Conservation (phyloP, 1,284 basidiomycete genomes). For the Cerrena zonata region DNA sequence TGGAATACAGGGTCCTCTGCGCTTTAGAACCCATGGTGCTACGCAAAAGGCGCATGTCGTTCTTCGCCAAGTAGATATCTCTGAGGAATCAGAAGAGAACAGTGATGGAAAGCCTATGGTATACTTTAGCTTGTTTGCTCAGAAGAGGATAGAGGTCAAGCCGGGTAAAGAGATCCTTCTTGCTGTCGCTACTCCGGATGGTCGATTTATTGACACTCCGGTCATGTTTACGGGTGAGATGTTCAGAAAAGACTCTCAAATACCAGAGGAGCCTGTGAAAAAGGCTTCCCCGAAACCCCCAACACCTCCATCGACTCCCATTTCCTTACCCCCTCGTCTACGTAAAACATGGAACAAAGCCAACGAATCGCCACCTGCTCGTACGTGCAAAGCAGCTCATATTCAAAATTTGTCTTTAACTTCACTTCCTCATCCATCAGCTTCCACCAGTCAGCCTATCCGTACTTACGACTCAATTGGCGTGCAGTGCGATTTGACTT, state of each 20-base stretch:
- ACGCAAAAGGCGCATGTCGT: slow-evolving; percentile 56
- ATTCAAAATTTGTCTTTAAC: no score
- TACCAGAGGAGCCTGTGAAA: slow-evolving; percentile 4
- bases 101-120: slow-evolving; percentile 33
- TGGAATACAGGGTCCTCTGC: slow-evolving; percentile 48
- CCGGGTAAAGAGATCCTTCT: slow-evolving; percentile 63
- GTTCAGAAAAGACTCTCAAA: slow-evolving; percentile 14
- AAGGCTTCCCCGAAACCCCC: not conserved
- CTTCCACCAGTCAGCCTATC: not conserved
- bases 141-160: slow-evolving; percentile 60
- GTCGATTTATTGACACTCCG: slow-evolving; percentile 46
- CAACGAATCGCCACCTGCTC: not conserved
- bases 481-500: not conserved
- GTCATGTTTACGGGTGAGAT: slow-evolving; percentile 53
- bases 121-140: slow-evolving; percentile 57
- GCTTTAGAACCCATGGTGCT: slow-evolving; percentile 52
- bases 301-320: slow-evolving; percentile 6
- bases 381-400: no score
- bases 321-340: slow-evolving; percentile 49
- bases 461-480: slow-evolving; percentile 1
- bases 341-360: slow-evolving; percentile 45
- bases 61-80: slow-evolving; percentile 47
- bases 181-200: slow-evolving; percentile 45
- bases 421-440: no score
- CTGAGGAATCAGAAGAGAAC: slow-evolving; percentile 39